Percentiles rank a stretch among this genome's conserved stretches.
These are phyloP conservation scores for Colletotrichum zoysiae DNA, from an alignment of 2,329 filamentous ascomycete genomes.

Conservation along the genomic window DNA sequence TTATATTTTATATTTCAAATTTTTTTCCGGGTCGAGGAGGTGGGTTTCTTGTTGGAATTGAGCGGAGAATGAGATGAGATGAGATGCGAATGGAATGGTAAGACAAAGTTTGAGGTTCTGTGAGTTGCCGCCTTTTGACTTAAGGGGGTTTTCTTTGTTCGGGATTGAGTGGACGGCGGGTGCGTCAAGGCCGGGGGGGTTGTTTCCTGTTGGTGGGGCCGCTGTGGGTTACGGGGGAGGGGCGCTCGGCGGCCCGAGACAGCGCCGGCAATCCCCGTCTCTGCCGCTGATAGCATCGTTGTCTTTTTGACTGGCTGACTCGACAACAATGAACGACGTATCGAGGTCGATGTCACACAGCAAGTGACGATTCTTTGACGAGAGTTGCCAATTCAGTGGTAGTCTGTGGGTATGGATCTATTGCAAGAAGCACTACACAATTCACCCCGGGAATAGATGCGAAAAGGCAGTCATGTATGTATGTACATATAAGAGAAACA, in stretches of 20 bases:
- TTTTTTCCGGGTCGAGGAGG: neutral
- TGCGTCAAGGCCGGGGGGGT: conserved; percentile 30
- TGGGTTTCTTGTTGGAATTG: neutral
- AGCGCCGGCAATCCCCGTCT: conserved; percentile 27
- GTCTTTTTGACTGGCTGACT: neutral
- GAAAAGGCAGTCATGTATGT: neutral
- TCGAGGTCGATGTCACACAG: neutral
- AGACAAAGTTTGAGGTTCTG: neutral
- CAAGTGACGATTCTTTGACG: neutral
- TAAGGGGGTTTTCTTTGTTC: conserved; percentile 9
- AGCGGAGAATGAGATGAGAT: neutral
- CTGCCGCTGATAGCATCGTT: conserved; percentile 9
- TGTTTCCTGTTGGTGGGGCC: conserved; percentile 36
- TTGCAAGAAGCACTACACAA: neutral
- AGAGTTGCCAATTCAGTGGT: neutral
- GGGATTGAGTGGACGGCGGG: conserved; percentile 17
- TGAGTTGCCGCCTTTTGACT: neutral
- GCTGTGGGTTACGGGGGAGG: conserved; percentile 22
- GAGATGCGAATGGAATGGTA: neutral
- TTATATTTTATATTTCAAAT: neutral
- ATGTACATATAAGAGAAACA: neutral
- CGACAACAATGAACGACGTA: neutral
- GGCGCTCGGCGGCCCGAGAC: conserved; percentile 18
- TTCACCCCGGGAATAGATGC: neutral
- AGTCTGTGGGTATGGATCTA: neutral